phyloP scores from a whole-genome alignment of 495 filamentous ascomycete genomes.

The Beverwykella pulmonaria region DNA sequence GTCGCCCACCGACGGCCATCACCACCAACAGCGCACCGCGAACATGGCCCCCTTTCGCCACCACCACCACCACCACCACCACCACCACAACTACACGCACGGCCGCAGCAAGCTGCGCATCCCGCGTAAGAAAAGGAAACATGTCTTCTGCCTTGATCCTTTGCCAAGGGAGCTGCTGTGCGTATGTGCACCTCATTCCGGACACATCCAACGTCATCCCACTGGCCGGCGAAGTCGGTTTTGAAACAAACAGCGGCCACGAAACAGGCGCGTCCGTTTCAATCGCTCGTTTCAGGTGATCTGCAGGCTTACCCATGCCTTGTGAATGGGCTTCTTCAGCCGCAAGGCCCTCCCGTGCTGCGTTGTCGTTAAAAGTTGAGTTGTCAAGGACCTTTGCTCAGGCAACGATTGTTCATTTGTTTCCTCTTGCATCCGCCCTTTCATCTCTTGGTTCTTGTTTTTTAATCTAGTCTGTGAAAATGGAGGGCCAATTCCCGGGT shows the following conservation, averaged over 20 bases:
- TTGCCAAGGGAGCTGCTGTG: neutral
- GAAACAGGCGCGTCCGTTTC: slow-evolving; percentile 3
- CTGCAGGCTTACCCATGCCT: slow-evolving; percentile 19
- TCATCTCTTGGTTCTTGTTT: neutral
- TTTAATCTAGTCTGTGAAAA: neutral
- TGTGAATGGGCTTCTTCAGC: neutral
- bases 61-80: neutral
- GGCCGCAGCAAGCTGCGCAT: neutral
- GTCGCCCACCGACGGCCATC: neutral
- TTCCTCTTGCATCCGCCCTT: neutral
- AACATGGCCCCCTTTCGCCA: neutral
- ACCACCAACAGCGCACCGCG: neutral
- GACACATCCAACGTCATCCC: neutral
- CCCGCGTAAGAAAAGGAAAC: neutral
- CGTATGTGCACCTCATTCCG: neutral
- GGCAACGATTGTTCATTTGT: neutral
- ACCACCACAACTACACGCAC: no score
- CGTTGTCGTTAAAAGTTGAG: neutral
- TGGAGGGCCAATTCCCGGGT: neutral
- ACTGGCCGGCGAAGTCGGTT: neutral
- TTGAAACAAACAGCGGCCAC: slow-evolving; percentile 14
- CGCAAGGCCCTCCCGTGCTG: neutral
- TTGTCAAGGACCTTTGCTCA: neutral
- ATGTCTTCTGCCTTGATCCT: slow-evolving; percentile 1
- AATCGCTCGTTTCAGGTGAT: slow-evolving; percentile 25